A percentile compares a stretch with the other conserved stretches of the same genome.
phyloP scores from a whole-genome alignment of 768 basidiomycete species.

The Collybia sp. region DNA sequence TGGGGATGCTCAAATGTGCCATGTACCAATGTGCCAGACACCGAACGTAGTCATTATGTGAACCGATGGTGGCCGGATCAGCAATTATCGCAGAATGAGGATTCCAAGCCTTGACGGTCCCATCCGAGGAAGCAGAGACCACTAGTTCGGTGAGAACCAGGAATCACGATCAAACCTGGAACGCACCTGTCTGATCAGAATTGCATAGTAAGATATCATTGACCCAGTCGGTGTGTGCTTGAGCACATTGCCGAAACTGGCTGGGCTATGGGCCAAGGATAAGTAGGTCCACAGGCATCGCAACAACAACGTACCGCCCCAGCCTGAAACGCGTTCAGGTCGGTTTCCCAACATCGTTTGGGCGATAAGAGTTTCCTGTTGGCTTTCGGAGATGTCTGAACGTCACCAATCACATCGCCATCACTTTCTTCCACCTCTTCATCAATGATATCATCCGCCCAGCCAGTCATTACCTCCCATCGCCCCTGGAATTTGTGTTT shows the following conservation, averaged over 20 bases:
- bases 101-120: slow-evolving; percentile 90
- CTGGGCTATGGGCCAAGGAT: slow-evolving; percentile 32
- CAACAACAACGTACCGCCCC: slow-evolving; percentile 37
- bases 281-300: background rate
- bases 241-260: slow-evolving; percentile 82
- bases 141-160: slow-evolving; percentile 36
- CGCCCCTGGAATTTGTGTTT: slow-evolving; percentile 23
- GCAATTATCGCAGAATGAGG: slow-evolving; percentile 62
- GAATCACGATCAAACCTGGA: background rate
- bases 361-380: slow-evolving; percentile 42
- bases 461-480: slow-evolving; percentile 85
- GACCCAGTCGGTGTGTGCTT: slow-evolving; percentile 93
- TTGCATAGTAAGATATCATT: slow-evolving; percentile 94
- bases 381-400: slow-evolving; percentile 25
- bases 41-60: slow-evolving; percentile 83
- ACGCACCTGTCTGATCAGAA: slow-evolving; percentile 79
- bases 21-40: slow-evolving; percentile 69
- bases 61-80: slow-evolving; percentile 66
- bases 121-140: slow-evolving; percentile 93
- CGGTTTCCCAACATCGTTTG: slow-evolving; percentile 80
- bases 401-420: slow-evolving; percentile 77
- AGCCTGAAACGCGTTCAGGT: slow-evolving; percentile 45
- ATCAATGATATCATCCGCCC: slow-evolving; percentile 65
- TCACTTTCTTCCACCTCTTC: slow-evolving; percentile 70
- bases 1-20: background rate